Evolutionary conservation across 257 asterid species (phyloP), one percentile per base, ranked within the genome.

Genomic region (Echium plantagineum): DNA sequence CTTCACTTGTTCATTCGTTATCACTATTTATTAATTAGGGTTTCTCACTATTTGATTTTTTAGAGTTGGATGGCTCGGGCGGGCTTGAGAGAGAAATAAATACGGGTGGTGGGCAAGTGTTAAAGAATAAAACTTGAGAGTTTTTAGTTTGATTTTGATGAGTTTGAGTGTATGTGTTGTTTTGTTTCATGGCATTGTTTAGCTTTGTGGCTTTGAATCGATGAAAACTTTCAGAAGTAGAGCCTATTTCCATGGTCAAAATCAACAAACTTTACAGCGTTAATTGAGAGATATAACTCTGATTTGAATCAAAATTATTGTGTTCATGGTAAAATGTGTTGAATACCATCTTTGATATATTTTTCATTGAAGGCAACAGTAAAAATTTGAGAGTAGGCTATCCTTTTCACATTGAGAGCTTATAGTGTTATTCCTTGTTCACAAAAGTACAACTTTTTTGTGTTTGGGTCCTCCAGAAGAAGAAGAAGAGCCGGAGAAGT

Each of bases 401-500:
- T 35, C 46, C 9, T 35, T 7, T 35, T 35, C 6, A 28, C 3
- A 28, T 3, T 28, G 32, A 35, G 13, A 35, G 46, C n/a, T n/a
- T 7, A 35, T 7, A 9, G 7, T 35, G 2, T 31, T 31, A 7
- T 31, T 17, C 28, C 55, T 35, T 15, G 9, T 24, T 58, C 31
- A 58, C 48, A 24, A 51, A 53, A 55, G 19, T 28, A 52, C 30
- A 30, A 53, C 69, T 21, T 61, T 61, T 61, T 35, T 55, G 46
- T 64, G 71, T 31, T 66, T 79, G 64, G 78, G 61, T 63, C 15
- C 15, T 42, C 48, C 69, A 69, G 65, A 74, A 69, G 75, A 73
- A 72, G 83, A 89, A 79, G 76, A 87, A 71, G 78, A 75, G 74
- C 63, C 71, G 74, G 67, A 81, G 74, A 63, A 79, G 57, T 58